phyloP scores from a whole-genome alignment of 495 filamentous ascomycete species.

The Apodospora peruviana region DNA sequence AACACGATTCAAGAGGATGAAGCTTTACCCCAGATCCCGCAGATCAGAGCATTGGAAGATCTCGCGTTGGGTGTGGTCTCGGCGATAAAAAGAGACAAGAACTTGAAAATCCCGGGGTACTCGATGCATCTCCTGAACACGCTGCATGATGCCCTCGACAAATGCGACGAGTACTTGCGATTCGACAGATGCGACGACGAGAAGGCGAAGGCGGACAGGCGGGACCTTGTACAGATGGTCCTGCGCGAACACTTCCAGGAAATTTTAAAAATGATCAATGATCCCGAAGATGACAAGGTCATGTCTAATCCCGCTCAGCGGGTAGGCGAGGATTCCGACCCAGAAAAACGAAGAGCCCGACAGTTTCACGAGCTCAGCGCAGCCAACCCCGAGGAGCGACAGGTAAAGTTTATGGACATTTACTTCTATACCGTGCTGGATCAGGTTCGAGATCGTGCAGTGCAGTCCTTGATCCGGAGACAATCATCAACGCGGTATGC shows the following conservation, averaged over 20 bases:
- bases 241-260: constrained; percentile 35
- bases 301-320: constrained; percentile 7
- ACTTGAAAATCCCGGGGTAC: constrained; percentile 16
- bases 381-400: constrained; percentile 34
- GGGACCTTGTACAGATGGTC: constrained; percentile 25
- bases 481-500: constrained; percentile 14
- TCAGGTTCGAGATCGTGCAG: constrained; percentile 24
- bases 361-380: constrained; percentile 29
- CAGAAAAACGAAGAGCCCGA: not conserved
- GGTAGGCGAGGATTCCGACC: constrained; percentile 5
- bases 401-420: constrained; percentile 34
- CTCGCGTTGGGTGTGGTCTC: constrained; percentile 5
- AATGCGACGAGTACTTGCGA: constrained; percentile 27
- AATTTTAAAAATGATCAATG: constrained; percentile 29
- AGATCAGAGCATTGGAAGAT: constrained; percentile 8
- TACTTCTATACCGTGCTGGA: constrained; percentile 35
- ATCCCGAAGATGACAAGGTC: constrained; percentile 10
- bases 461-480: constrained; percentile 14
- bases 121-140: constrained; percentile 25
- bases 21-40: constrained; percentile 2
- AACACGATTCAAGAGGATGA: constrained; percentile 16
- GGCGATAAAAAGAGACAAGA: constrained; percentile 4
- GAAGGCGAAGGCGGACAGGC: constrained; percentile 1
- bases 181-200: not conserved
- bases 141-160: constrained; percentile 31